Evolutionary conservation across 352 stramenopile species (phyloP), one percentile per base, ranked within the genome.

Genomic region (Phytophthora citricola): DNA sequence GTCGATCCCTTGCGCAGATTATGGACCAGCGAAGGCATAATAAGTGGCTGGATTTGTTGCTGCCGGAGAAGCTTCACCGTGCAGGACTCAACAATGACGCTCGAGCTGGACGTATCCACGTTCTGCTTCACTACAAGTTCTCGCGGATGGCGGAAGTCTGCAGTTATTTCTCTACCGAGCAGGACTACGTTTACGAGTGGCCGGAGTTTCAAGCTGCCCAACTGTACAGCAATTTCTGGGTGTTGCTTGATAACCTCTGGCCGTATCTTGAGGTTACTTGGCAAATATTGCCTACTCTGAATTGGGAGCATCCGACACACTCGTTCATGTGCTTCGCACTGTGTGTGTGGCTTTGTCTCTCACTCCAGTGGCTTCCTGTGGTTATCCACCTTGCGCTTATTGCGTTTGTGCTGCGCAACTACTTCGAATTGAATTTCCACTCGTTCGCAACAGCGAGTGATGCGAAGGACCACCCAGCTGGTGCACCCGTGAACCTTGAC

Each of bases 21-120:
- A 95, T 95, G 87, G 87, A 95, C 53, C 87, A 95, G 61, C 79
- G 87, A 17, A 75, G 87, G 24, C 87, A 95, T 69, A 95, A 95
- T 73, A 95, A 95, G 60, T 95, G 87, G 87, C 72, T 95, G 29
- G 87, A 95, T 66, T 62, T 95, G 32, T 71, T 92, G 41, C 63
- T 95, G 3, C 85, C 87, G 0, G 83, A 92, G 68, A 91, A 91
- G 49, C 77, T 95, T 9, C 85, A 95, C 32, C 87, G 87, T 34
- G 81, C 78, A 8, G 87, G 87, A 1, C 71, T 95, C 11, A 94
- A 94, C 64, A 95, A 95, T 38, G 87, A 95, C 46, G 81, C 85
- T 9, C 75, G 87, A n/a, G 87, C 87, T 0, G 87, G 87, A 1
- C 77, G 87, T 5, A 92, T 95, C 59, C 87, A 95, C 67, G 85